phyloP scores from a whole-genome alignment of 2,329 filamentous ascomycete species.

The Herpotrichia juniperi region DNA sequence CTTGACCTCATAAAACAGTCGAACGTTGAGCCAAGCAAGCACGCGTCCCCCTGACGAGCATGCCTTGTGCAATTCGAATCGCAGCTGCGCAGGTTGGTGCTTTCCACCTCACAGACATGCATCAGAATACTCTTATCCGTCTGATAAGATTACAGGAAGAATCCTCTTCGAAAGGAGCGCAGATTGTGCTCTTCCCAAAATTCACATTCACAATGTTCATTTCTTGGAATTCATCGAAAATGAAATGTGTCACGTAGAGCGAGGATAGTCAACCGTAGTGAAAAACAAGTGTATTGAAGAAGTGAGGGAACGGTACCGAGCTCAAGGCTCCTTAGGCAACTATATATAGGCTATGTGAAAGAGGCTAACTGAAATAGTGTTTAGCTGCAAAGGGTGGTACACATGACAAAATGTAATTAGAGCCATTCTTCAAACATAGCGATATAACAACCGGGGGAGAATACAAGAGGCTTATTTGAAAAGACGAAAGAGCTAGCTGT shows the following conservation, averaged over 20 bases:
- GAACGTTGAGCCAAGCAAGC: neutral
- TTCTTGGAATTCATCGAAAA: slow-evolving; percentile 56
- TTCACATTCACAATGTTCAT: slow-evolving; percentile 63
- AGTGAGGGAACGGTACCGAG: too few relatives aligned
- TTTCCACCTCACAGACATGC: slow-evolving; percentile 48
- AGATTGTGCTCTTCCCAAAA: slow-evolving; percentile 60
- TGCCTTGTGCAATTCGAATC: slow-evolving; percentile 50
- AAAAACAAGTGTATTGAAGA: too few relatives aligned
- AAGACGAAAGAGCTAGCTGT: slow-evolving; percentile 52
- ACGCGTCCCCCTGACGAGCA: slow-evolving; percentile 15
- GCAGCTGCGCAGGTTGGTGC: slow-evolving; percentile 61
- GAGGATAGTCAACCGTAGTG: too few relatives aligned
- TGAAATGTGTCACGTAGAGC: too few relatives aligned
- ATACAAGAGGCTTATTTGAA: slow-evolving; percentile 55
- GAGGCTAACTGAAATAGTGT: too few relatives aligned
- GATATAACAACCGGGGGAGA: slow-evolving; percentile 48
- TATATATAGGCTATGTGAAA: too few relatives aligned
- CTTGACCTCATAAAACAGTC: neutral
- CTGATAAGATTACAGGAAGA: slow-evolving; percentile 56
- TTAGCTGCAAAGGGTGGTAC: too few relatives aligned
- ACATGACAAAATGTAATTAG: slow-evolving; percentile 51
- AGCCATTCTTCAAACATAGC: slow-evolving; percentile 56
- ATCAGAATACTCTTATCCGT: slow-evolving; percentile 50
- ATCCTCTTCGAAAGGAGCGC: slow-evolving; percentile 51
- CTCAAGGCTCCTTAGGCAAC: too few relatives aligned